Percentiles rank a stretch among this genome's conserved stretches.
phyloP scores from a whole-genome alignment of 306 rosid genomes.

The Trifolium fragiferum region DNA sequence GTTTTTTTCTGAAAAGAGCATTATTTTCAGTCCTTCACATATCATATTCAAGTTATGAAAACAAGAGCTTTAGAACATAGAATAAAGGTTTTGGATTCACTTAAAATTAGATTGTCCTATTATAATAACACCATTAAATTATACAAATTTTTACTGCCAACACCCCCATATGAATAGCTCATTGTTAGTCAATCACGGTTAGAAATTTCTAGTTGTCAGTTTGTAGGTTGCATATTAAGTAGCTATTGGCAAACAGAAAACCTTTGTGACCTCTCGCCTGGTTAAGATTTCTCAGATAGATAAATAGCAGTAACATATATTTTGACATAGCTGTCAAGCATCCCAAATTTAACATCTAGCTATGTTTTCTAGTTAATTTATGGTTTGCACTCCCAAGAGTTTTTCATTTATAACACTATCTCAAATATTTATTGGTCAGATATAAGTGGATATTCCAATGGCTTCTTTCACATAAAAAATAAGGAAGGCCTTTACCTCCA shows the following conservation, averaged over 20 bases:
- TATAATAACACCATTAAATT: neutral
- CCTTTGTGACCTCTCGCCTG: neutral
- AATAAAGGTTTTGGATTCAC: constrained; percentile 1
- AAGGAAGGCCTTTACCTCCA: constrained; percentile 9
- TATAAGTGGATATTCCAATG: constrained; percentile 1
- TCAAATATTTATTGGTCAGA: constrained; percentile 17
- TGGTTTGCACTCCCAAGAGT: neutral
- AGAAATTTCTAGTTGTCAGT: constrained; percentile 1
- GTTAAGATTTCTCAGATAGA: neutral
- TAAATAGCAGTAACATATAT: constrained; percentile 20
- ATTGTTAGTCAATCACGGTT: neutral
- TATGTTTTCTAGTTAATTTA: constrained; percentile 22
- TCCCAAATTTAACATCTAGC: constrained; percentile 3
- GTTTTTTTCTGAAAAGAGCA: constrained; percentile 5
- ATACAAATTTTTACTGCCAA: neutral
- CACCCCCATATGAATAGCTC: neutral
- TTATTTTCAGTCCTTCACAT: constrained; percentile 1
- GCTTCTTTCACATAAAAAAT: constrained; percentile 27
- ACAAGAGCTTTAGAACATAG: neutral
- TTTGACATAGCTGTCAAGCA: constrained; percentile 4
- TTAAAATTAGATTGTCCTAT: constrained; percentile 8
- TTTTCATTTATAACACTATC: neutral
- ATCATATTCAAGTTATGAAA: constrained; percentile 10
- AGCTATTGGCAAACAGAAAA: neutral
- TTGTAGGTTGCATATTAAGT: constrained; percentile 12